These are phyloP conservation scores for Skeletonema marinoi DNA, from an alignment of 108 stramenopile genomes.

Conservation along the genomic window DNA sequence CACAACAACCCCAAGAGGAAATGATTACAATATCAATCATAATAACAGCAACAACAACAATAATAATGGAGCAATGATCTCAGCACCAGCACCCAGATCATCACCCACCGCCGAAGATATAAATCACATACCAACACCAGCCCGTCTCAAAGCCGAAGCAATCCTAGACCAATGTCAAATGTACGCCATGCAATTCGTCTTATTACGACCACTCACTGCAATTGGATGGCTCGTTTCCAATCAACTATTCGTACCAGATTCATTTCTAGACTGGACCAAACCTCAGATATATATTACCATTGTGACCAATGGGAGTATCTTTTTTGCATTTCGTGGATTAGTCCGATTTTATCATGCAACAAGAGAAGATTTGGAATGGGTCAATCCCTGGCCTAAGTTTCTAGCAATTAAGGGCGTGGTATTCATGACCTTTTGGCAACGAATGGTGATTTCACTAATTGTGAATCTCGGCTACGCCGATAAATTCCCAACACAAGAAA, in stretches of 20 bases:
- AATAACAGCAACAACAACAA: neutral
- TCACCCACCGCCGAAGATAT: neutral
- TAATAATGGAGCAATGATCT: neutral
- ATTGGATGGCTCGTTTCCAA: slow-evolving; percentile 47
- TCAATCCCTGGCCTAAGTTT: slow-evolving; percentile 88
- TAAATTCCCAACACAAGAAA: slow-evolving; percentile 37
- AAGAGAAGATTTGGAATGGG: slow-evolving; percentile 76
- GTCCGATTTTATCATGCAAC: slow-evolving; percentile 88
- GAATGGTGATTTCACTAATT: slow-evolving; percentile 58
- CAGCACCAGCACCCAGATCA: neutral
- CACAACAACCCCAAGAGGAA: neutral
- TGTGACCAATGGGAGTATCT: slow-evolving; percentile 79
- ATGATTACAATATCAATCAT: neutral
- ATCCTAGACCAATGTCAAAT: slow-evolving; percentile 62
- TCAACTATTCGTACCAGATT: slow-evolving; percentile 32
- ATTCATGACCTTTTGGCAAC: slow-evolving; percentile 94
- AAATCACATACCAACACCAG: slow-evolving; percentile 30
- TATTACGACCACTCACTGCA: slow-evolving; percentile 51
- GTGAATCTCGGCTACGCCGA: slow-evolving; percentile 44
- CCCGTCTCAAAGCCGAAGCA: slow-evolving; percentile 59
- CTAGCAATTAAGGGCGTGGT: slow-evolving; percentile 90
- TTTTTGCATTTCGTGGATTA: slow-evolving; percentile 86
- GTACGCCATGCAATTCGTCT: slow-evolving; percentile 59
- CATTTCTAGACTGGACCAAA: slow-evolving; percentile 41
- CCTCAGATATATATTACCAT: slow-evolving; percentile 74